Conservation (phyloP, 1,284 basidiomycete species). For the Microbotryum violaceum region DNA sequence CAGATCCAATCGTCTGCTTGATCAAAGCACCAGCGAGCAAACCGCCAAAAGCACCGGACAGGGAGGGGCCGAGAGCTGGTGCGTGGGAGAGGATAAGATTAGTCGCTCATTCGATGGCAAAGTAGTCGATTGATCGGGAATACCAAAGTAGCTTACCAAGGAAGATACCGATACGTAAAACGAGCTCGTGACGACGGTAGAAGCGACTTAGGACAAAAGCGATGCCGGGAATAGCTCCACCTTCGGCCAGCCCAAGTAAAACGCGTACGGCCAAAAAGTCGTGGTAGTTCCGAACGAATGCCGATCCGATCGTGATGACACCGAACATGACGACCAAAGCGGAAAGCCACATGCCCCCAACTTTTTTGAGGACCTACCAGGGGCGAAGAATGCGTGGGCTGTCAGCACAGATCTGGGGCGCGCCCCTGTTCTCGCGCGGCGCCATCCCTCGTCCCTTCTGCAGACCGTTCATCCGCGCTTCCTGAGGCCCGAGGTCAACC, state of each 20-base stretch:
- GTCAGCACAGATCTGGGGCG: background rate
- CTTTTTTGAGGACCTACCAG: constrained; percentile 20
- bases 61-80: constrained; percentile 28
- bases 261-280: constrained; percentile 40
- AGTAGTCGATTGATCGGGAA: no score
- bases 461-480: no score
- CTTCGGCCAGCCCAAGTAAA: constrained; percentile 41
- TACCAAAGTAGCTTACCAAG: constrained; percentile 1
- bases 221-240: constrained; percentile 40
- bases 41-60: constrained; percentile 36
- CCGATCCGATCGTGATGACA: constrained; percentile 27
- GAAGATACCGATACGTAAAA: constrained; percentile 32
- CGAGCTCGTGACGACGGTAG: constrained; percentile 33
- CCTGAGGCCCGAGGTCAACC: no score
- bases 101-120: no score
- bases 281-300: constrained; percentile 39
- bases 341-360: constrained; percentile 28
- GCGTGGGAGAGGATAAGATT: background rate
- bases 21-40: constrained; percentile 32
- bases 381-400: background rate
- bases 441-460: constrained; percentile 28
- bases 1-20: constrained; percentile 26
- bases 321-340: constrained; percentile 28
- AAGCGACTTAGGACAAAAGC: constrained; percentile 35
- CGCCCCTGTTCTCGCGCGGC: background rate